These are phyloP conservation scores for Suhomyces kunorum DNA, from an alignment of 1,139 yeast genomes.

Conservation along the genomic window DNA sequence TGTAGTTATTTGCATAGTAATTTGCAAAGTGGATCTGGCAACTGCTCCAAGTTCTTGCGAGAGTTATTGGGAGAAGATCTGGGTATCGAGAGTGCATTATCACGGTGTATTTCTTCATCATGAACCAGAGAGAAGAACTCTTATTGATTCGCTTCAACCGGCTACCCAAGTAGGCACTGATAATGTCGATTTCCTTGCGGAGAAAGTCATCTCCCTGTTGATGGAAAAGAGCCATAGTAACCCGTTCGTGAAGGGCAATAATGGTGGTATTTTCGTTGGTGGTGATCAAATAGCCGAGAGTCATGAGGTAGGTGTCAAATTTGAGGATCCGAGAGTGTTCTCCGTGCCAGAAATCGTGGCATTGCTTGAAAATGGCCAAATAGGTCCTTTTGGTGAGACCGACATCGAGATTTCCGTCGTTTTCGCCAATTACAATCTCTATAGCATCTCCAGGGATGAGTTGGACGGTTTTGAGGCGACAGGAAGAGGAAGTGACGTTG, in stretches of 20 bases:
- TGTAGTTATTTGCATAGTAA: slow-evolving; percentile 40
- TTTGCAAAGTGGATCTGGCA: slow-evolving; percentile 43
- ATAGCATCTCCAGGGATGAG: slow-evolving; percentile 21
- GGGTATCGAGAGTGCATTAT: slow-evolving; percentile 6
- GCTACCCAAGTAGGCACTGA: slow-evolving; percentile 36
- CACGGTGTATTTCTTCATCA: slow-evolving; percentile 30
- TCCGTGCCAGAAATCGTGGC: slow-evolving; percentile 37
- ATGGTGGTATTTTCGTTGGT: slow-evolving; percentile 46
- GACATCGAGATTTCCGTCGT: slow-evolving; percentile 29
- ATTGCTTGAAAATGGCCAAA: slow-evolving; percentile 34
- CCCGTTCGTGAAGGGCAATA: slow-evolving; percentile 31
- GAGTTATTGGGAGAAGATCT: slow-evolving; percentile 1
- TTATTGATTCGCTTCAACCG: slow-evolving; percentile 42
- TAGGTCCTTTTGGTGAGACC: slow-evolving; percentile 38
- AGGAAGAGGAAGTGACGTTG: slow-evolving; percentile 15
- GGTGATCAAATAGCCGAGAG: slow-evolving; percentile 39
- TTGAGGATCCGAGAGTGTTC: not conserved
- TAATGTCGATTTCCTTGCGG: slow-evolving; percentile 30
- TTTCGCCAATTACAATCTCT: slow-evolving; percentile 7
- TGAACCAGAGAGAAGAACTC: slow-evolving; percentile 45
- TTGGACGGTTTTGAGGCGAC: slow-evolving; percentile 25
- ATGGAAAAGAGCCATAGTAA: slow-evolving; percentile 20
- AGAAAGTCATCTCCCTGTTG: slow-evolving; percentile 16
- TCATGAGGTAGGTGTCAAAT: slow-evolving; percentile 23
- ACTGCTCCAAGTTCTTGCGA: slow-evolving; percentile 30